Evolutionary conservation across 371 early-diverging fungal species (phyloP).

Genomic region (Chytridiales sp.): DNA sequence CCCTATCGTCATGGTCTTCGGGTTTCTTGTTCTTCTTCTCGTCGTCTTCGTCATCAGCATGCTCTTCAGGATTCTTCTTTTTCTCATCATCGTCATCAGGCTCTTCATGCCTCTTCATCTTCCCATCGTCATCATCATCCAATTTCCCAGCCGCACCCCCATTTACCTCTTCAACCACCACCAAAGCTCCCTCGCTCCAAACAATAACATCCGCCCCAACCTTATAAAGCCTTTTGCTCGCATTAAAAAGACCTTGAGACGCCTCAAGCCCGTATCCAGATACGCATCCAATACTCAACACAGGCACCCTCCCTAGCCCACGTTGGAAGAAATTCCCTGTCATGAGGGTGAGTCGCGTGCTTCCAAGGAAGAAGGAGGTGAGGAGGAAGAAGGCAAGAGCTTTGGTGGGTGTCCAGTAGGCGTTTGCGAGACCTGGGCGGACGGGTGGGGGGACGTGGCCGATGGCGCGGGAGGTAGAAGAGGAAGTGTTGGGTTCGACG

Average conservation of each 20-base stretch:
- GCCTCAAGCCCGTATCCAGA: background rate
- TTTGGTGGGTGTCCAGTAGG: slow-evolving; percentile 6
- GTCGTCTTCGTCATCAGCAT: no score
- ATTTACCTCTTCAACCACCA: background rate
- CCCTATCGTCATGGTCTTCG: no score
- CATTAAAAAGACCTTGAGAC: background rate
- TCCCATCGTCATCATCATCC: background rate
- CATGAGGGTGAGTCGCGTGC: background rate
- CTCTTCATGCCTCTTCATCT: background rate
- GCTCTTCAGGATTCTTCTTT: background rate
- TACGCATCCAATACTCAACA: background rate
- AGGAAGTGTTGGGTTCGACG: background rate
- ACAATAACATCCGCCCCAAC: slow-evolving; percentile 5
- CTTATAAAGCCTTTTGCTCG: background rate
- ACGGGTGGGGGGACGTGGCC: slow-evolving; percentile 3
- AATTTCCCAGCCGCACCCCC: background rate
- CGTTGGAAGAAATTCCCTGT: slow-evolving; percentile 7
- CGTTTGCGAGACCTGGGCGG: background rate
- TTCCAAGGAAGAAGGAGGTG: background rate
- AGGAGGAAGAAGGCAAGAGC: background rate
- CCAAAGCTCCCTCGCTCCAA: slow-evolving; percentile 5
- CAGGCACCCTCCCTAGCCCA: background rate
- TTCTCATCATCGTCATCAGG: background rate
- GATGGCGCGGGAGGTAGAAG: background rate
- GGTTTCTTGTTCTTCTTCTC: no score